Base-by-base conservation (phyloP, 495 filamentous ascomycete genomes). In the Aspergillus biplanus region DNA sequence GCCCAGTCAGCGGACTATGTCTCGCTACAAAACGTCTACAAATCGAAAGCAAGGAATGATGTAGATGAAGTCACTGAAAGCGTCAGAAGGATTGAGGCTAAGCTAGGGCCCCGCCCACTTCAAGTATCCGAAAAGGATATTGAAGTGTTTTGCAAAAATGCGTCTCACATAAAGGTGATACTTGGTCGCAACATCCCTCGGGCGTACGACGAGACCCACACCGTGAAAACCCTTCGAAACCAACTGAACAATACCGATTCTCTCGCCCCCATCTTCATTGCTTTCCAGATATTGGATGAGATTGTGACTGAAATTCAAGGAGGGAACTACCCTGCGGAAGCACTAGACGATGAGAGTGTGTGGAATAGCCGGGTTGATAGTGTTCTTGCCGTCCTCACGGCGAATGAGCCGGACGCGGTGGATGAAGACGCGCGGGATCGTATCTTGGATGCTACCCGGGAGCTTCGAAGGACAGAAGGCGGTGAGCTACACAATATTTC, bases 401-500 rank as follows among this genome's bases (percentile, higher is more conserved):
- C 82, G 44, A 83, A 81, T 33, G 79, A 79, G n/a, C 73, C 82
- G 9, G 77, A 81, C 33, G 73, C 80, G 12, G 66, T 80, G 7
- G 74, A 74, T 7, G 73, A 72, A 16, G 71, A 70, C 7, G 66
- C 67, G 7, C 70, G 68, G 1, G 75, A 80, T 59, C 77, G 78
- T 47, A 75, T 87, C 37, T 64, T 77, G 13, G 71, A 87, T 54
- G 83, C 84, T 32, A 83, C 87, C 55, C 79, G 82, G 53, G 90
- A 93, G 71, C 78, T 92, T 33, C 87, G 86, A 47, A 84, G 93
- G 37, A 90, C 90, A 34, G 89, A 87, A 56, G 92, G 92, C 35
- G 90, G 86, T 48, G 95, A 99, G 75, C 79, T 99, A 66, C 96
- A 98, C 78, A 97, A 97, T 73, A 91, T 97, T 55, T 88, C 93